Conservation (phyloP, 2,329 filamentous ascomycete genomes). For the Aspergillus arachidicola region DNA sequence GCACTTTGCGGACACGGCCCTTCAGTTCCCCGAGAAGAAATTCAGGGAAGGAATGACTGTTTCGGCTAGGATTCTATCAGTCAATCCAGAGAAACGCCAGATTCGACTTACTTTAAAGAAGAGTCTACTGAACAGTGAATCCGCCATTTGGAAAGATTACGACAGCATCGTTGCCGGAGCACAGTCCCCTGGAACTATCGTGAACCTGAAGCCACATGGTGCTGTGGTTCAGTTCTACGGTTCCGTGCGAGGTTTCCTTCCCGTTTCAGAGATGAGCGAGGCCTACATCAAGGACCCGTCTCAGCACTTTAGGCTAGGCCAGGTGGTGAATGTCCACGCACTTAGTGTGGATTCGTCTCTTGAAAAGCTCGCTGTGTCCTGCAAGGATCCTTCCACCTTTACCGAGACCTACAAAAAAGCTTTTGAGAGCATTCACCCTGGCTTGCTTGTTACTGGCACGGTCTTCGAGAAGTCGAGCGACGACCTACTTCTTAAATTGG, state of each 20-base stretch:
- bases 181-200: conserved; percentile 82
- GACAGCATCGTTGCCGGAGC: conserved; percentile 72
- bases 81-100: conserved; percentile 72
- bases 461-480: conserved; percentile 81
- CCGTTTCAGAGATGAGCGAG: conserved; percentile 96
- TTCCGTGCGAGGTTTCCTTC: conserved; percentile 79
- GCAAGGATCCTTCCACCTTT: conserved; percentile 82
- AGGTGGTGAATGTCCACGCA: conserved; percentile 90
- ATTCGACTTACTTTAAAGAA: conserved; percentile 93
- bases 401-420: conserved; percentile 74
- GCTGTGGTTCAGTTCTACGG: conserved; percentile 94
- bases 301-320: conserved; percentile 85
- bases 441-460: conserved; percentile 74
- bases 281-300: conserved; percentile 87
- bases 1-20: conserved; percentile 82
- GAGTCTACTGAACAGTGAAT: conserved; percentile 86
- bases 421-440: conserved; percentile 72
- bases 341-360: conserved; percentile 73
- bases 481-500: conserved; percentile 75
- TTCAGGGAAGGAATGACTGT: conserved; percentile 85
- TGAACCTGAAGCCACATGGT: conserved; percentile 76
- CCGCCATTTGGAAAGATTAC: conserved; percentile 75
- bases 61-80: conserved; percentile 82
- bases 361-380: conserved; percentile 80
- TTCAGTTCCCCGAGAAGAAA: conserved; percentile 95